These are phyloP conservation scores for Plectosphaerella cucumerina DNA, from an alignment of 2,329 filamentous ascomycete genomes.

Conservation along the genomic window DNA sequence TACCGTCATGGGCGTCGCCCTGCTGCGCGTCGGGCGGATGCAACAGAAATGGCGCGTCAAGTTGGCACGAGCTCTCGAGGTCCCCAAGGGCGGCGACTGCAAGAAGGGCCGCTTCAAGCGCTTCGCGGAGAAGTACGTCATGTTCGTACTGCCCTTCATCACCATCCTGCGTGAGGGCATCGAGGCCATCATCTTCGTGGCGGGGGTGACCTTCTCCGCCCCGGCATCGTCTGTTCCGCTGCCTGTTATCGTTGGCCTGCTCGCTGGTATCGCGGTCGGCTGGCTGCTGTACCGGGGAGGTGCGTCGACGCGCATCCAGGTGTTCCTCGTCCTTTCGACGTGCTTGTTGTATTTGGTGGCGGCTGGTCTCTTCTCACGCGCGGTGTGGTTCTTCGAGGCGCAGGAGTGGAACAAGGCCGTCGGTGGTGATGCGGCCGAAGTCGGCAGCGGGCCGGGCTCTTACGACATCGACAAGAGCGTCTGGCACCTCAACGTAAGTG, in stretches of 20 bases:
- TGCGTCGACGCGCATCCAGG: slow-evolving; percentile 44
- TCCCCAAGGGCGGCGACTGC: slow-evolving; percentile 39
- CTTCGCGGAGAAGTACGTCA: slow-evolving; percentile 72
- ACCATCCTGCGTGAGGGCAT: slow-evolving; percentile 84
- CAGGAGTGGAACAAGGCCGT: slow-evolving; percentile 59
- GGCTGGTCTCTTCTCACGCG: slow-evolving; percentile 72
- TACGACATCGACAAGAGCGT: slow-evolving; percentile 74
- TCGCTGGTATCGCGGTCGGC: slow-evolving; percentile 63
- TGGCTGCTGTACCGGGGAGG: slow-evolving; percentile 67
- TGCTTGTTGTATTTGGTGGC: slow-evolving; percentile 78
- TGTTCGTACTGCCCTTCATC: slow-evolving; percentile 83
- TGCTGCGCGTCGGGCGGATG: slow-evolving; percentile 77
- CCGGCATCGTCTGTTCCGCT: slow-evolving; percentile 75
- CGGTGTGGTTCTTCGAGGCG: slow-evolving; percentile 67
- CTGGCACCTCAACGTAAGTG: slow-evolving; percentile 72
- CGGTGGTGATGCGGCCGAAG: slow-evolving; percentile 48
- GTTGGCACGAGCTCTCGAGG: slow-evolving; percentile 65
- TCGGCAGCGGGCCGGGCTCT: slow-evolving; percentile 60
- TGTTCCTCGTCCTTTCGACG: slow-evolving; percentile 74
- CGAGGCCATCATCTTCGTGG: slow-evolving; percentile 82
- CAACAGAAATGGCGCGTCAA: slow-evolving; percentile 86
- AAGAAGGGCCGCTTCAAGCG: slow-evolving; percentile 48
- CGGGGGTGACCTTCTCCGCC: slow-evolving; percentile 73
- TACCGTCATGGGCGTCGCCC: slow-evolving; percentile 72
- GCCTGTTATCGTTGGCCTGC: slow-evolving; percentile 67